Base-by-base conservation (phyloP, 2,329 filamentous ascomycete species). In the Ascomycota sp. region DNA sequence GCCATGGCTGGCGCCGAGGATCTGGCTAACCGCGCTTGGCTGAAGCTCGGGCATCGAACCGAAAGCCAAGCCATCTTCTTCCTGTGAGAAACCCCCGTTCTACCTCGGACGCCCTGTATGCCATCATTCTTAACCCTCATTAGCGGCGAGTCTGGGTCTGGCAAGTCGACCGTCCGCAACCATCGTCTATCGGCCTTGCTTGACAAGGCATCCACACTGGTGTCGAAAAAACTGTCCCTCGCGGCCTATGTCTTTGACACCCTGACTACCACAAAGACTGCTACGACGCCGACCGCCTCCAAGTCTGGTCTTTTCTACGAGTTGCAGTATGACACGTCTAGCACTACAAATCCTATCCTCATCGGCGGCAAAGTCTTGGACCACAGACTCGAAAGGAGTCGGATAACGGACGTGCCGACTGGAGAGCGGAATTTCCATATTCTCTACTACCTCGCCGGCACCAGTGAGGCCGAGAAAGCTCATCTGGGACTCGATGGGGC, bases 391-490 rank as follows among this genome's bases (percentile, higher is more conserved):
- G 89, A 98, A 54, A 65, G 89, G 33, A 93, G 83, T 54, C 71
- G 89, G 37, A 83, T 98, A 37, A 74, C 89, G 20, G 72, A 82
- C 25, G 85, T 95, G 0, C 89, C 89, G 1, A 93, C 89, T 0
- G 89, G 89, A 42, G 89, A 98, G 56, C 76, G 89, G 27, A 95
- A 89, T 51, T 95, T 94, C 49, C 89, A 98, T 52, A 69, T 92
- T 19, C 62, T 98, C 7, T 98, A 98, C 59, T 98, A 98, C 50
- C 69, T 98, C 20, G 78, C 86, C 1, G 89, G 89, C 33, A 95
- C 89, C 9, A 94, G 83, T 43, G 64, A 71, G 4, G 81, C 82
- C 4, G 89, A 98, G 51, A 94, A 86, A 60, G 52, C 75, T 9
- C 89, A 98, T 61, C 59, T 98, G 4, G 66, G 69, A 9, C 59